Conservation (phyloP, 1,284 basidiomycete genomes). For the Sporisorium iseilematis-ciliati region DNA sequence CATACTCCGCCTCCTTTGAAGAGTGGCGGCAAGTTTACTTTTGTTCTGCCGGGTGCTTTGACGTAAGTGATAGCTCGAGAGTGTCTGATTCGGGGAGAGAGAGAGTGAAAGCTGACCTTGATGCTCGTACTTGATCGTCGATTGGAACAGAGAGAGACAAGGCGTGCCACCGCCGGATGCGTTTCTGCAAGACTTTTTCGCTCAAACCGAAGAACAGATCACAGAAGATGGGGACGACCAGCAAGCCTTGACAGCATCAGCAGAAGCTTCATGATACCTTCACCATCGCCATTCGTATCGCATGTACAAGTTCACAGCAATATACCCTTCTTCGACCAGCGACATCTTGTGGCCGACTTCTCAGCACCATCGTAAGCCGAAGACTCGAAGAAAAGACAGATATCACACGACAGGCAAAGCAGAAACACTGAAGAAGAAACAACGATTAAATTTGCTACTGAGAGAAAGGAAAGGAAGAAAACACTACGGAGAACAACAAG, state of each 20-base stretch:
- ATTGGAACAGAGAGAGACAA: slow-evolving; percentile 36
- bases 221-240: neutral
- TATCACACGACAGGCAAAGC: neutral
- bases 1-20: slow-evolving; percentile 65
- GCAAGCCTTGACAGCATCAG: neutral
- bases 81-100: neutral
- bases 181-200: slow-evolving; percentile 27
- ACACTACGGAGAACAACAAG: neutral
- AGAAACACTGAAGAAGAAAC: neutral
- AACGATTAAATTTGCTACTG: slow-evolving; percentile 3
- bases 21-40: slow-evolving; percentile 63
- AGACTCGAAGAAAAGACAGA: too few species aligned
- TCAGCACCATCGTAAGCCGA: neutral
- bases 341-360: too few species aligned
- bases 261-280: neutral
- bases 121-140: neutral
- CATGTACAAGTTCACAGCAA: slow-evolving; percentile 6
- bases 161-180: slow-evolving; percentile 48
- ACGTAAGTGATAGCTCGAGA: slow-evolving; percentile 41
- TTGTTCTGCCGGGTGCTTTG: slow-evolving; percentile 58
- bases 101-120: slow-evolving; percentile 7
- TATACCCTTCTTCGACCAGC: neutral
- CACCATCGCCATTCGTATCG: neutral
- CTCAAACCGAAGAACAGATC: slow-evolving; percentile 1
- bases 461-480: neutral